Evolutionary conservation across 805 yeast genomes (phyloP).

Genomic region (Ogataea nakhonphanomensis): DNA sequence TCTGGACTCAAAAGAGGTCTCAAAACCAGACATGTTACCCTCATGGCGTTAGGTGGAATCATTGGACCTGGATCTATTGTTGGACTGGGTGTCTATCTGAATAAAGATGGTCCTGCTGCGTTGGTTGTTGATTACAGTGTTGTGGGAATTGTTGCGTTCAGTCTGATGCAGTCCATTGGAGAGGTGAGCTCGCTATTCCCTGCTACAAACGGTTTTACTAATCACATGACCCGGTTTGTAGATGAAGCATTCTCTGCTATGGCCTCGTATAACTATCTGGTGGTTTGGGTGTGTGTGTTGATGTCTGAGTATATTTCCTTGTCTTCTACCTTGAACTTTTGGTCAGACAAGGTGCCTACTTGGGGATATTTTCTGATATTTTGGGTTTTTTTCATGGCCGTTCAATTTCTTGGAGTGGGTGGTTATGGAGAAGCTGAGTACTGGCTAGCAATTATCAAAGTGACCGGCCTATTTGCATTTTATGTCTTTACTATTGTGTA

Average conservation of each 20-base stretch:
- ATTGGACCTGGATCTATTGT: conserved; percentile 55
- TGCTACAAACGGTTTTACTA: conserved; percentile 39
- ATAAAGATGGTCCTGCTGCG: conserved; percentile 48
- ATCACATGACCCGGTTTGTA: conserved; percentile 45
- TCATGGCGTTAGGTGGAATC: conserved; percentile 52
- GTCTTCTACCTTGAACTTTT: conserved; percentile 44
- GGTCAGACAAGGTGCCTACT: conserved; percentile 51
- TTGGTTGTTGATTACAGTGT: conserved; percentile 44
- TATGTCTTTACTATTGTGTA: conserved; percentile 39
- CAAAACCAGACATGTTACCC: conserved; percentile 48
- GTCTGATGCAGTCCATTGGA: conserved; percentile 51
- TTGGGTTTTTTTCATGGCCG: conserved; percentile 47
- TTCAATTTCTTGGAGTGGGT: conserved; percentile 48
- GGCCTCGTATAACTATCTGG: conserved; percentile 46
- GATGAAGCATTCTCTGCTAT: conserved; percentile 53
- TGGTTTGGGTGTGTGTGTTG: conserved; percentile 51
- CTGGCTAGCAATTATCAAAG: conserved; percentile 47
- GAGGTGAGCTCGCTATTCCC: conserved; percentile 46
- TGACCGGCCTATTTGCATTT: conserved; percentile 35
- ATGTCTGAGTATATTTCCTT: conserved; percentile 51
- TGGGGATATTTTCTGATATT: conserved; percentile 52
- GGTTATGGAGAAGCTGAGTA: conserved; percentile 56
- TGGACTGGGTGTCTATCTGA: conserved; percentile 44
- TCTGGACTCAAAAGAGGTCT: conserved; percentile 42
- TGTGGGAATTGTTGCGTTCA: conserved; percentile 46